Conservation (phyloP, 805 yeast species). For the Suhomyces faveliae region DNA sequence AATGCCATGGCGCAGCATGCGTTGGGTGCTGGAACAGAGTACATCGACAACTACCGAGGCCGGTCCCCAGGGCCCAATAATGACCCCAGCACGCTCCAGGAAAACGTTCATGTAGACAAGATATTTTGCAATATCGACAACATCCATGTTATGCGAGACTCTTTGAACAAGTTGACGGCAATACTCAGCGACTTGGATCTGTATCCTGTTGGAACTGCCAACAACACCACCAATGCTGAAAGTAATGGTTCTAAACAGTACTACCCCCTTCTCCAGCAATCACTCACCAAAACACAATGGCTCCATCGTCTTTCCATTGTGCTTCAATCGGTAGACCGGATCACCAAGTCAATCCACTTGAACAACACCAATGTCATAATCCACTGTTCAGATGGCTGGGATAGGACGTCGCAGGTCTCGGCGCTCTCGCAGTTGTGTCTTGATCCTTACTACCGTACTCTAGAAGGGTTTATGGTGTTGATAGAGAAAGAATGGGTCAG, state of each 20-base stretch:
- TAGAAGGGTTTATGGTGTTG: constrained; percentile 81
- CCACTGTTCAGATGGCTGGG: constrained; percentile 99
- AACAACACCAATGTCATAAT: constrained; percentile 80
- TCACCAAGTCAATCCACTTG: constrained; percentile 77
- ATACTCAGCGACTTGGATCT: constrained; percentile 68
- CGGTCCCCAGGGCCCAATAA: constrained; percentile 4
- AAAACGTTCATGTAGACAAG: constrained; percentile 48
- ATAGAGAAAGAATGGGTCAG: constrained; percentile 95
- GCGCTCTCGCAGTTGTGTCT: constrained; percentile 81
- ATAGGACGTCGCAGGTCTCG: constrained; percentile 86
- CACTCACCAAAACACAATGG: constrained; percentile 74
- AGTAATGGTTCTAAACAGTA: neutral
- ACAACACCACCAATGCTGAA: too few species aligned
- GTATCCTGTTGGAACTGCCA: constrained; percentile 31
- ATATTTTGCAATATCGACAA: constrained; percentile 89
- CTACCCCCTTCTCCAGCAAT: constrained; percentile 41
- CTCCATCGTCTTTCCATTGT: constrained; percentile 65
- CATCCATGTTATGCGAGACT: constrained; percentile 92
- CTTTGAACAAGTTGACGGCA: constrained; percentile 60
- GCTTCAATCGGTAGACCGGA: constrained; percentile 70
- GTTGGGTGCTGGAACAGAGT: constrained; percentile 96
- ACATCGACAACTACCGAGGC: constrained; percentile 76
- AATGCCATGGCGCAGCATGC: constrained; percentile 97
- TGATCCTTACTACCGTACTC: constrained; percentile 86
- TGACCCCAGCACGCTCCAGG: constrained; percentile 8